Evolutionary conservation across 225 moss, liverwort and hornwort genomes (phyloP), one percentile per base, ranked within the genome.

Genomic region (Polytrichum formosum): DNA sequence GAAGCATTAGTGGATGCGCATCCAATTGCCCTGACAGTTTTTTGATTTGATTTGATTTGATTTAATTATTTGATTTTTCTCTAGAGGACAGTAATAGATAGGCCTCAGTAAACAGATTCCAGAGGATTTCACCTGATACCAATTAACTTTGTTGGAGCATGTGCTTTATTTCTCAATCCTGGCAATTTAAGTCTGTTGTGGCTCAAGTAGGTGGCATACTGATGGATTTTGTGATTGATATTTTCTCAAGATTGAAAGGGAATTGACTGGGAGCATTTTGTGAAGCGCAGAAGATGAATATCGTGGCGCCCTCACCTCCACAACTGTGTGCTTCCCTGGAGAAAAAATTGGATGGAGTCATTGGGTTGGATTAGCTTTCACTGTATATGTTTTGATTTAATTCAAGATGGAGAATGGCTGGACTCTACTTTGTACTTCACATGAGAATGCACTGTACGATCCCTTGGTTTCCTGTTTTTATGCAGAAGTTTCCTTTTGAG

Each of bases 271-370:
- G 21, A 23, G 28, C 23, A 68, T 20, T 55, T 80, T 60, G 54
- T 69, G 37, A 37, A 63, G 28, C 59, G 23, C 91, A 95, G 92
- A 84, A 84, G 63, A 29, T 88, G 54, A 70, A 77, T 26, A 59
- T 92, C 37, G 72, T 87, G 60, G 95, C 95, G 55, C 88, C 91
- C 56, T 83, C 91, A 68, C 90, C 92, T 54, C 82, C 82, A 28
- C 70, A 75, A 65, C 87, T 87, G 46, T 79, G 79, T 67, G 62
- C 72, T 62, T 79, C 84, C n/a, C 4, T 8, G 20, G 30, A 35
- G 66, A 31, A 35, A 31, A 37, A 21, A 19, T n/a, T n/a, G 20
- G 13, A 4, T 46, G 46, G 46, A 4, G 46, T 13, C 13, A 16
- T 46, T 46, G 46, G 46, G 46, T 46, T 46, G 46, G 46, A 46